Conservation (phyloP, 345 rosid species). For the Lumnitzera littorea region DNA sequence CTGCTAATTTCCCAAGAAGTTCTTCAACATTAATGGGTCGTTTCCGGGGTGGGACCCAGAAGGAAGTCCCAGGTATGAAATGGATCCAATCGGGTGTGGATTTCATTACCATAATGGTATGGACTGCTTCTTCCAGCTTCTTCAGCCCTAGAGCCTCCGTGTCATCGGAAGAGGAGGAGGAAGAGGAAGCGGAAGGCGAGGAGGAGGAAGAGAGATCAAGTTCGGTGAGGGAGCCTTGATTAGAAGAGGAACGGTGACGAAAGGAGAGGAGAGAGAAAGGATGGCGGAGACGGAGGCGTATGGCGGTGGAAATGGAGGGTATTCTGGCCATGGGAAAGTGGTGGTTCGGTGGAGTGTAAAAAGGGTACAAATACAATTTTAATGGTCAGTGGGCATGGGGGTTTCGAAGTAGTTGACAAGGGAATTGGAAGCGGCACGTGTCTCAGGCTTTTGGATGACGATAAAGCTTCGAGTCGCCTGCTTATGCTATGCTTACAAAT, state of each 20-base stretch:
- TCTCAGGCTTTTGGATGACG: too few relatives aligned
- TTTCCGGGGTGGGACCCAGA: constrained; percentile 35
- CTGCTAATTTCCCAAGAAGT: constrained; percentile 13
- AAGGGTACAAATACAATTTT: too few relatives aligned
- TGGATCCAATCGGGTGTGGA: constrained; percentile 53
- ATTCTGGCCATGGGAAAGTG: too few relatives aligned
- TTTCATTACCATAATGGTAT: constrained; percentile 20
- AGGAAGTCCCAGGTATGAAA: constrained; percentile 40
- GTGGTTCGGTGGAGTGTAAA: too few relatives aligned
- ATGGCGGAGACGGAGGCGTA: constrained; percentile 1
- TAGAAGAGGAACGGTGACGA: constrained; percentile 12
- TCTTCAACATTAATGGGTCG: constrained; percentile 10
- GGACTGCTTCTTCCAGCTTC: constrained; percentile 34
- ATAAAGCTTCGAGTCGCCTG: too few relatives aligned
- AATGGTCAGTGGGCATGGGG: too few relatives aligned
- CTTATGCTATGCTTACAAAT: too few relatives aligned
- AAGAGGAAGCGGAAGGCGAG: constrained; percentile 14
- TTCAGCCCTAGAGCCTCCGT: constrained; percentile 2
- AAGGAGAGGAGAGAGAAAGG: constrained; percentile 1
- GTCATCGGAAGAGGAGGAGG: constrained; percentile 6
- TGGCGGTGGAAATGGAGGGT: constrained; percentile 1
- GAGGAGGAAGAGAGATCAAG: constrained; percentile 22
- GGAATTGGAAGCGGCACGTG: too few relatives aligned
- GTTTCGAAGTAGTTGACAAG: too few relatives aligned
- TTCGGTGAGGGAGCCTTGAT: constrained; percentile 21